Conservation (phyloP, 1,284 basidiomycete species). For the Ganoderma multipileum region DNA sequence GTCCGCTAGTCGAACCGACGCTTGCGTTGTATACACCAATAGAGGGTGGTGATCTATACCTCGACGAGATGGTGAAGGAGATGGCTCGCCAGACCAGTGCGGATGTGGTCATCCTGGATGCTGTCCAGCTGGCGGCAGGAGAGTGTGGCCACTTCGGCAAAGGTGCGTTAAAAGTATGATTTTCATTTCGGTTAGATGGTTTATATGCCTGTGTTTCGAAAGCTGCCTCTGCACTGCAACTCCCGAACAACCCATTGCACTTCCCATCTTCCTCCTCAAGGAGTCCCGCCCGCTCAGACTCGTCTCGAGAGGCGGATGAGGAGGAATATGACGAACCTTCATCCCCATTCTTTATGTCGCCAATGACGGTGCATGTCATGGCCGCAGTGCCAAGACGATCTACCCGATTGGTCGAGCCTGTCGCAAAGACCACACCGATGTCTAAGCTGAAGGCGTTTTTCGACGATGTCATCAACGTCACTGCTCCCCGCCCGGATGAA, state of each 20-base stretch:
- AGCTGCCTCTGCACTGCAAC: conserved; percentile 71
- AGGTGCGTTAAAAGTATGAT: conserved; percentile 48
- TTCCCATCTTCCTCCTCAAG: conserved; percentile 51
- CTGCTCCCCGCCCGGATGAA: conserved; percentile 39
- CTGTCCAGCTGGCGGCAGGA: conserved; percentile 82
- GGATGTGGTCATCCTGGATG: conserved; percentile 84
- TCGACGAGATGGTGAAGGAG: conserved; percentile 80
- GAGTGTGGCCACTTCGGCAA: conserved; percentile 81
- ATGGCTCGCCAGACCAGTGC: conserved; percentile 74
- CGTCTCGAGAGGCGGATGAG: conserved; percentile 43
- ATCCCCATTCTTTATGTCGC: conserved; percentile 42
- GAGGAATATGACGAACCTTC: conserved; percentile 57
- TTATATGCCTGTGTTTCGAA: background rate
- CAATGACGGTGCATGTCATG: conserved; percentile 70
- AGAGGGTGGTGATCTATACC: conserved; percentile 81
- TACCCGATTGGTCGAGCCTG: conserved; percentile 42
- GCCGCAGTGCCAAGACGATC: conserved; percentile 47
- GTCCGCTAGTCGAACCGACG: conserved; percentile 72
- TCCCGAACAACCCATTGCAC: conserved; percentile 77
- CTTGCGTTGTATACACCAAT: conserved; percentile 86
- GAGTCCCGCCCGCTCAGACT: conserved; percentile 33
- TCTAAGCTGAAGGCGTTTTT: conserved; percentile 74
- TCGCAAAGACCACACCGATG: conserved; percentile 46
- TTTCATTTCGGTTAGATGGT: background rate
- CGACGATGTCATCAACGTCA: conserved; percentile 72